Base-by-base conservation (phyloP, 352 stramenopile species). In the Phytophthora pinifolia region DNA sequence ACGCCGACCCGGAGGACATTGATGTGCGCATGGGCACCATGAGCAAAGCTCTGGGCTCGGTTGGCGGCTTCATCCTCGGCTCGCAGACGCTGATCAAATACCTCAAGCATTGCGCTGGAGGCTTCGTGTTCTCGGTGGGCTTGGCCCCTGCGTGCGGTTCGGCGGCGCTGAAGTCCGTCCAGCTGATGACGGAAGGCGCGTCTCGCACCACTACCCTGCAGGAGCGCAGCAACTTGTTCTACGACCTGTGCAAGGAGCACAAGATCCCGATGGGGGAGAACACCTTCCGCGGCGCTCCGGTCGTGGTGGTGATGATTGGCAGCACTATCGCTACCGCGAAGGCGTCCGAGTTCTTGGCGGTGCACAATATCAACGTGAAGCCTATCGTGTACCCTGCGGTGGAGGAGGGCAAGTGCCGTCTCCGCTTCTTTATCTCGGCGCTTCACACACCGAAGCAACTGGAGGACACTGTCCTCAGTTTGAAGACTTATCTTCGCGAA, bases 371-470 rank as follows among this genome's bases (percentile, higher is more conserved):
- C 15, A 92, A 92, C 48, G 83, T 92, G 31, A 95, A 91, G 56
- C 81, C 85, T 7, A 92, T 92, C 46, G 83, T 95, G 57, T 86
- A 95, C 47, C 85, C 85, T 35, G 85, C 85, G 0, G 85, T 95
- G 25, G 85, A 91, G 42, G 82, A 90, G 57, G 85, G 85, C 43
- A 90, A 93, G 54, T 89, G 81, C 38, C 77, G 85, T 35, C 58
- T 95, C 34, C 83, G 85, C 15, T 95, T 95, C 54, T 95, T 95
- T 60, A 89, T 95, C 46, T 92, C 79, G 41, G 76, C 79, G 14
- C 56, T 89, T 30, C 82, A 93, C 62, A 84, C 73, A 17, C 76
- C 79, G 42, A 70, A 76, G 54, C 76, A 93, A 54, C 62, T 95
- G 25, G 69, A 89, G 34, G 68, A 80, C 36, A 71, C 83, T 0